phyloP scores from a whole-genome alignment of 805 yeast species.

The Yarrowia sp. region DNA sequence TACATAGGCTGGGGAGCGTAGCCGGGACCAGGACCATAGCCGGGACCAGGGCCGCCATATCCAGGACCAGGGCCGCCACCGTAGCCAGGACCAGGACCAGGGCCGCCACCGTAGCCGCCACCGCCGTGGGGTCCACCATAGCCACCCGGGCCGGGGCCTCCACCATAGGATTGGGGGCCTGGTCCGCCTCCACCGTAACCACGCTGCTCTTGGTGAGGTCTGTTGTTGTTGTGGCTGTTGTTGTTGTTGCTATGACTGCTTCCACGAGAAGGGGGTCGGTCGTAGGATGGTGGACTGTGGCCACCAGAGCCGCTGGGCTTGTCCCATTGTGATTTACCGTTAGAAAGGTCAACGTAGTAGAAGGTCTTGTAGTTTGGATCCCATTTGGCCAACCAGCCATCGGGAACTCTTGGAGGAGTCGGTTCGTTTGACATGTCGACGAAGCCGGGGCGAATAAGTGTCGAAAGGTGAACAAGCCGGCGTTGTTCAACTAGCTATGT shows the following conservation, averaged over 20 bases:
- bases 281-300: conserved; percentile 41
- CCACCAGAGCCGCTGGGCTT: conserved; percentile 57
- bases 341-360: conserved; percentile 78
- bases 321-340: conserved; percentile 90
- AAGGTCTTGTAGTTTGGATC: conserved; percentile 63
- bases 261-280: conserved; percentile 45
- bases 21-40: conserved; percentile 40
- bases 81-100: conserved; percentile 39
- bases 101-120: conserved; percentile 28
- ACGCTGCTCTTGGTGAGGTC: conserved; percentile 45
- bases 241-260: conserved; percentile 41
- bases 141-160: conserved; percentile 20
- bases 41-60: conserved; percentile 42
- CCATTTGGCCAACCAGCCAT: conserved; percentile 52
- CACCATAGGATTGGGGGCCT: background rate
- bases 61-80: conserved; percentile 24
- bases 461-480: background rate
- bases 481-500: background rate
- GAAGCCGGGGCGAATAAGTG: background rate
- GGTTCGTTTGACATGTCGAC: conserved; percentile 41
- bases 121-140: conserved; percentile 22
- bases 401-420: conserved; percentile 46
- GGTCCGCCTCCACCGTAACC: conserved; percentile 45
- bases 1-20: conserved; percentile 48
- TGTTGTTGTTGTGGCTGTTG: conserved; percentile 45